Evolutionary conservation across 2,329 filamentous ascomycete genomes (phyloP).

Genomic region (Pseudopyrenochaeta lycopersici): DNA sequence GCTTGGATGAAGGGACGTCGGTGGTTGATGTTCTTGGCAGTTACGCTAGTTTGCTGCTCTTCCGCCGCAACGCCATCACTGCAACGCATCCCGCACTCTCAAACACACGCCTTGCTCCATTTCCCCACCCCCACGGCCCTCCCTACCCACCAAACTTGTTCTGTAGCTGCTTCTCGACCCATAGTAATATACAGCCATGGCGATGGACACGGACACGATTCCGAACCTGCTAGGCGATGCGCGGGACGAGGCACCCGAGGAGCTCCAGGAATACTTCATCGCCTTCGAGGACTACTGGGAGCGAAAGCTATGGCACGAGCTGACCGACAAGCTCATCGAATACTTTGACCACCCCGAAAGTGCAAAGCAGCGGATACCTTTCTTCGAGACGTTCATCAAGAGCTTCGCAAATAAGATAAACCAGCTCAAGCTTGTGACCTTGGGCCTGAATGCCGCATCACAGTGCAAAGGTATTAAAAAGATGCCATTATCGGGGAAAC

Average conservation of each 20-base stretch:
- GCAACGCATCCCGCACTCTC: slow-evolving; percentile 31
- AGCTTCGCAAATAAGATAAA: slow-evolving; percentile 99
- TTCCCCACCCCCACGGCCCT: slow-evolving; percentile 4
- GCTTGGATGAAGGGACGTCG: slow-evolving; percentile 29
- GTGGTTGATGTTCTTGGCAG: slow-evolving; percentile 30
- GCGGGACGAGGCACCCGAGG: slow-evolving; percentile 85
- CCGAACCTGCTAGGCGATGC: slow-evolving; percentile 91
- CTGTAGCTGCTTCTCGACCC: not conserved
- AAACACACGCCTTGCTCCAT: slow-evolving; percentile 13
- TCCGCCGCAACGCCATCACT: slow-evolving; percentile 32
- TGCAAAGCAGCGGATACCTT: slow-evolving; percentile 81
- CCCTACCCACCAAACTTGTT: not conserved
- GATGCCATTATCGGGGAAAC: slow-evolving; percentile 55
- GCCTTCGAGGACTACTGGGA: slow-evolving; percentile 98
- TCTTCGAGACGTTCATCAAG: slow-evolving; percentile 95
- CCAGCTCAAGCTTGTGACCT: slow-evolving; percentile 92
- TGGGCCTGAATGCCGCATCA: slow-evolving; percentile 86
- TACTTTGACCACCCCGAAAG: slow-evolving; percentile 89
- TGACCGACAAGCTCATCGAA: slow-evolving; percentile 85
- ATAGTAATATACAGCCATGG: slow-evolving; percentile 34
- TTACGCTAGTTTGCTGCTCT: slow-evolving; percentile 24
- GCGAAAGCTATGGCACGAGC: slow-evolving; percentile 98
- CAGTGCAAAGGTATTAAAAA: slow-evolving; percentile 75
- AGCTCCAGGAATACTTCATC: slow-evolving; percentile 87
- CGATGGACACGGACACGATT: slow-evolving; percentile 87